Base-by-base conservation (phyloP, 2,329 filamentous ascomycete species). In the Calonectria pauciramosa region DNA sequence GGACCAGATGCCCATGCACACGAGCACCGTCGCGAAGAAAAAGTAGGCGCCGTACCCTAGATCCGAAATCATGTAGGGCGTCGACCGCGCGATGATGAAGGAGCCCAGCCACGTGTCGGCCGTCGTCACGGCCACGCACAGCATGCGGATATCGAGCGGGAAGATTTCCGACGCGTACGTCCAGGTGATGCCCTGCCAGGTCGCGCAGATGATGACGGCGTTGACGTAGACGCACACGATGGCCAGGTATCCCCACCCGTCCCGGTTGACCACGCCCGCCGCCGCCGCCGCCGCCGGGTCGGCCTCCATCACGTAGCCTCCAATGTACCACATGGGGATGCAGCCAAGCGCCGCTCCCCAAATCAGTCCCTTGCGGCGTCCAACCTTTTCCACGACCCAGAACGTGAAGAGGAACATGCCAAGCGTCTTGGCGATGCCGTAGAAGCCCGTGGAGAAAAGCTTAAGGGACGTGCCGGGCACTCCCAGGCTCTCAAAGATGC, bases 41-140 rank as follows among this genome's bases (percentile, higher is more conserved):
- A 91, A 88, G 79, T 89, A 91, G 0, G 88, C 88, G 10, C 89
- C 89, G 75, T 88, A 90, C 1, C 84, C 84, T 0, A 87, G 80
- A 6, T 81, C 80, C 0, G 82, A 84, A 20, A 87, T 84, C 86
- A 87, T 87, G 71, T 86, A 86, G 0, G 85, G 86, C 0, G 84
- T 85, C 28, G 84, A 82, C 32, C 84, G 82, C 3, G 85, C 84
- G 54, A 87, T 85, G 79, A 86, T 80, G 73, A 87, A 86, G 2
- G 83, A 85, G 11, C 84, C 84, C 23, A 87, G 77, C 86, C 86
- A 87, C 3, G 83, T 83, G 30, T 82, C 83, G 0, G 83, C 83
- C 1, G 83, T 85, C 0, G 83, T 84, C 26, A 85, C 77, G 2
- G 83, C 82, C 3, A 83, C 82, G 38, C 82, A 83, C 4, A 85